A percentile compares a stretch with the other conserved stretches of the same genome.
phyloP scores from a whole-genome alignment of 23 red algal species.

The Gracilaria gracilis region DNA sequence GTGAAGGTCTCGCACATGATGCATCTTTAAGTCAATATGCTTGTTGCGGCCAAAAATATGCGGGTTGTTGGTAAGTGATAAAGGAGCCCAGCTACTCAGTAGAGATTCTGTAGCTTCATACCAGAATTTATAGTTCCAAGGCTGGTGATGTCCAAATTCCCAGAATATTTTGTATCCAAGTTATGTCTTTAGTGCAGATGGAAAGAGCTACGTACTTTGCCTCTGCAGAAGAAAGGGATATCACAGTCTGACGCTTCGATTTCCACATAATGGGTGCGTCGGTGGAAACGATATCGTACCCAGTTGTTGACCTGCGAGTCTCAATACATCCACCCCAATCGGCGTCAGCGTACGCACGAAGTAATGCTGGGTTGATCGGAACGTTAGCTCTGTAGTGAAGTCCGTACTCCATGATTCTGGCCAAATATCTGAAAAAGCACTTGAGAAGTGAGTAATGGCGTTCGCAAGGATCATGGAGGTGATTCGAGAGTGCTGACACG shows the following conservation, averaged over 20 bases:
- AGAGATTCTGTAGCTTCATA: neutral
- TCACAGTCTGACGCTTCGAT: neutral
- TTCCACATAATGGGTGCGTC: slow-evolving; percentile 38
- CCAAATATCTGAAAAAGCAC: neutral
- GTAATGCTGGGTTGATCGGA: neutral
- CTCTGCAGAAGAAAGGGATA: slow-evolving; percentile 5
- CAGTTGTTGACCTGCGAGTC: neutral
- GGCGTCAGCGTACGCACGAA: neutral
- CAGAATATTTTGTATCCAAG: slow-evolving; percentile 23
- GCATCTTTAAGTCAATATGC: neutral
- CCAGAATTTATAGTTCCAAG: neutral
- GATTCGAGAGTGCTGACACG: neutral
- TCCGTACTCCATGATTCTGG: neutral
- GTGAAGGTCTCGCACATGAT: neutral
- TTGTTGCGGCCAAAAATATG: too few species aligned
- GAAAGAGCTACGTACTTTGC: slow-evolving; percentile 3
- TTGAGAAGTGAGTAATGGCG: neutral
- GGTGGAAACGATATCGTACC: neutral
- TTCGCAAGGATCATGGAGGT: neutral
- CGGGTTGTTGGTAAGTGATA: neutral
- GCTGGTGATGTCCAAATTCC: neutral
- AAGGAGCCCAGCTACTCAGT: neutral
- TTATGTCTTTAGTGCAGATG: slow-evolving; percentile 4
- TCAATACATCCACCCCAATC: neutral
- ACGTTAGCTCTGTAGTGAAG: neutral